Conservation (phyloP, 768 basidiomycete species). For the Pholiota microspora region DNA sequence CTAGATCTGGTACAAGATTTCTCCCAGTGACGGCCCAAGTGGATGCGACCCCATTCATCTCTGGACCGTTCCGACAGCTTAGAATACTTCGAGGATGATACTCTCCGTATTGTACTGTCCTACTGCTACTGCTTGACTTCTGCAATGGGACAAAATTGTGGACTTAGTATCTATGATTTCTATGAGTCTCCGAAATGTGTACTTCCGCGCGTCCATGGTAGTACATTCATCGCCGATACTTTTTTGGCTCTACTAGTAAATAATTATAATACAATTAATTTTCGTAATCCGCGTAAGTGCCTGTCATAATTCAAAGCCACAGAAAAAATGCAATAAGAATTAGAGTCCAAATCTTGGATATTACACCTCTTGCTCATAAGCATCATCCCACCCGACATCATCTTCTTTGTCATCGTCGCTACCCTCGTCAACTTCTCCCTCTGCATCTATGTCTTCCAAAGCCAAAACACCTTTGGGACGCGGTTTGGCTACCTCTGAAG, state of each 20-base stretch:
- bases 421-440: conserved; percentile 36
- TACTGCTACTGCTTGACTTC: no score
- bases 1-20: conserved; percentile 25
- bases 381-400: conserved; percentile 41
- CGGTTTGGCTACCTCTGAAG: conserved; percentile 18
- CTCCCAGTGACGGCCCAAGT: conserved; percentile 14
- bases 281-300: no score
- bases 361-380: conserved; percentile 73
- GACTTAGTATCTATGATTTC: no score
- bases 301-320: no score
- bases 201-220: no score
- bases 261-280: no score
- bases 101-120: no score
- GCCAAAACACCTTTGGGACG: conserved; percentile 19
- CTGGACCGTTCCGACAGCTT: conserved; percentile 22
- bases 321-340: neutral
- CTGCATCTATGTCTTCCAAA: conserved; percentile 28
- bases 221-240: no score
- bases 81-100: no score
- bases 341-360: neutral
- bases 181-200: no score
- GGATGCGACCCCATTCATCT: conserved; percentile 19
- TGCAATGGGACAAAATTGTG: no score
- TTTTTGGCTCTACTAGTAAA: no score
- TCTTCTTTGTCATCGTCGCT: conserved; percentile 54